phyloP scores from a whole-genome alignment of 73 alveolate species.

The Paramecium sexaurelia region DNA sequence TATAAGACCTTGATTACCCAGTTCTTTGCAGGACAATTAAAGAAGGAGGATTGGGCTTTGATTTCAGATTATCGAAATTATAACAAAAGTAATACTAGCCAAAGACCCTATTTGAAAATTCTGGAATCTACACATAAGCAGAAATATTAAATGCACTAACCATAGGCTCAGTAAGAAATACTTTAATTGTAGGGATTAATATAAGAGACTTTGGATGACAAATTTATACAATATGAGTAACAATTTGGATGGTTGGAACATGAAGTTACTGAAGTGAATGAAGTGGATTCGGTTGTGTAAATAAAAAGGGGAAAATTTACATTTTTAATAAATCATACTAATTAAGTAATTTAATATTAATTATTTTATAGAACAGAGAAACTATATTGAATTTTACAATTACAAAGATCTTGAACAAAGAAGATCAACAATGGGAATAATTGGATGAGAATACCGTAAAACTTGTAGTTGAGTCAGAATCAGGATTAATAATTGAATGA shows the following conservation, averaged over 20 bases:
- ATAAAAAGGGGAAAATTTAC: background rate
- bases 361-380: background rate
- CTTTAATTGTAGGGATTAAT: background rate
- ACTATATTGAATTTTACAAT: background rate
- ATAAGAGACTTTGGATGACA: background rate
- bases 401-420: background rate
- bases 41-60: slow-evolving; percentile 99
- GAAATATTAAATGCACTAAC: background rate
- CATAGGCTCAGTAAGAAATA: background rate
- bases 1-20: slow-evolving; percentile 98
- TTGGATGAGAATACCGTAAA: background rate
- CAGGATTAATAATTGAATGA: background rate
- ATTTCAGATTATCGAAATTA: slow-evolving; percentile 79
- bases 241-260: background rate
- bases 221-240: background rate
- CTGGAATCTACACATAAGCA: background rate
- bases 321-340: background rate
- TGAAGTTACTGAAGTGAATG: background rate
- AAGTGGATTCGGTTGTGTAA: background rate
- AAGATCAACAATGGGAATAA: background rate
- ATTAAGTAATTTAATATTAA: background rate
- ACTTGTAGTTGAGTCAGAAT: background rate
- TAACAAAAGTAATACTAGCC: background rate
- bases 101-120: background rate
- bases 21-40: slow-evolving; percentile 92